phyloP scores from a whole-genome alignment of 2,329 filamentous ascomycete species.

The Aulographum hederae region DNA sequence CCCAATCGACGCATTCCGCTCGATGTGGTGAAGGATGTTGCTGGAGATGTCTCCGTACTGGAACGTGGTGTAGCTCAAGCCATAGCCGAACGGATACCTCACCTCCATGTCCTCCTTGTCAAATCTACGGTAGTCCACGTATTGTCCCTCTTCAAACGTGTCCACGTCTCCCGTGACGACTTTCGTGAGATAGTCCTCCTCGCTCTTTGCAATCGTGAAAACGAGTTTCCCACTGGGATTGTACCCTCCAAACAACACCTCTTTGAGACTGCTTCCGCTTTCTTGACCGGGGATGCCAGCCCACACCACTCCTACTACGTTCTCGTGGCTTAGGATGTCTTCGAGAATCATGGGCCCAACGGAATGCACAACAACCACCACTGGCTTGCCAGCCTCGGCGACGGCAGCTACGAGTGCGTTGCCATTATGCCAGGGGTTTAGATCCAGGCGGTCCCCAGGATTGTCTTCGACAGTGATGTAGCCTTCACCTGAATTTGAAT shows the following conservation, averaged over 20 bases:
- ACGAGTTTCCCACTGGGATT: slow-evolving; percentile 37
- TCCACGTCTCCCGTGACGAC: slow-evolving; percentile 11
- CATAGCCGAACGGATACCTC: slow-evolving; percentile 26
- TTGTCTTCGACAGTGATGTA: slow-evolving; percentile 28
- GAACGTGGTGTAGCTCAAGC: slow-evolving; percentile 24
- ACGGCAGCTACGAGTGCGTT: slow-evolving; percentile 22
- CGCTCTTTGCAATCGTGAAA: slow-evolving; percentile 22
- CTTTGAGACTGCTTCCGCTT: slow-evolving; percentile 25
- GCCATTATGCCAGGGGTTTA: slow-evolving; percentile 27
- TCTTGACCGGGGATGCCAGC: slow-evolving; percentile 23
- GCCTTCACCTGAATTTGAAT: slow-evolving; percentile 28
- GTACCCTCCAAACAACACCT: slow-evolving; percentile 25
- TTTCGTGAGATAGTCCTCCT: slow-evolving; percentile 14
- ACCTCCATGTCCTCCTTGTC: slow-evolving; percentile 21
- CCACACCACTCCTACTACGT: slow-evolving; percentile 20
- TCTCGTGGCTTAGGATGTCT: slow-evolving; percentile 16
- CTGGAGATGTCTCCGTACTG: slow-evolving; percentile 17
- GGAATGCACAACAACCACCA: slow-evolving; percentile 19
- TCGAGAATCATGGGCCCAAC: slow-evolving; percentile 19
- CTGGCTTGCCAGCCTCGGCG: slow-evolving; percentile 17
- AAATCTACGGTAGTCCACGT: slow-evolving; percentile 27
- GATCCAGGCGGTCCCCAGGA: slow-evolving; percentile 28
- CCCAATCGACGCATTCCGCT: slow-evolving; percentile 12
- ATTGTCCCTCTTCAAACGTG: slow-evolving; percentile 22
- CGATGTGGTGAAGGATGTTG: slow-evolving; percentile 9